Conservation (phyloP, 495 filamentous ascomycete species). For the Xanthoparmelia taractica region DNA sequence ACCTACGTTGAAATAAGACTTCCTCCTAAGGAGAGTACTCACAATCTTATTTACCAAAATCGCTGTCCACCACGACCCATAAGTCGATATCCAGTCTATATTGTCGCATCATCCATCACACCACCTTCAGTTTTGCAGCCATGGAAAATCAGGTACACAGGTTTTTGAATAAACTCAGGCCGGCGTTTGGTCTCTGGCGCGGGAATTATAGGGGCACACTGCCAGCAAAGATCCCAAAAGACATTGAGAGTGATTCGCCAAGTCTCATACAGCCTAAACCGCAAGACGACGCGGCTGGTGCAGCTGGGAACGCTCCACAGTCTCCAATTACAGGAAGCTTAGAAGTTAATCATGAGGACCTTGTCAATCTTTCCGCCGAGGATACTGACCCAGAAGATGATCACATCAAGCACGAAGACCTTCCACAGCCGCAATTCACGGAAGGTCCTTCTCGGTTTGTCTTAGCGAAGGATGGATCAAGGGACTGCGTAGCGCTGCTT, state of each 20-base stretch:
- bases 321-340: not conserved
- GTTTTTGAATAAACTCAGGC: not conserved
- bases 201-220: not conserved
- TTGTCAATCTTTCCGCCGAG: not conserved
- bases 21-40: not conserved
- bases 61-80: not conserved
- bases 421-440: not conserved
- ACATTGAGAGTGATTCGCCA: not conserved
- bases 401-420: not conserved
- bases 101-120: not conserved
- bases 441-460: slow-evolving; percentile 7
- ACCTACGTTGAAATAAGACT: not conserved
- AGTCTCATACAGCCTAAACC: not conserved
- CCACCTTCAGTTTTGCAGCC: not conserved
- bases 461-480: slow-evolving; percentile 4
- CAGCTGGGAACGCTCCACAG: not conserved
- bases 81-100: not conserved
- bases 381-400: not conserved
- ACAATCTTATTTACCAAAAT: not conserved
- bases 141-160: not conserved
- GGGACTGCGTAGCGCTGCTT: slow-evolving; percentile 15
- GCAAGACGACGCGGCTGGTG: not conserved
- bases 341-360: not conserved
- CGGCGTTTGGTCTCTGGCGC: not conserved
- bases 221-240: not conserved